phyloP scores from a whole-genome alignment of 2,329 filamentous ascomycete genomes.

The Botryotinia globosa region DNA sequence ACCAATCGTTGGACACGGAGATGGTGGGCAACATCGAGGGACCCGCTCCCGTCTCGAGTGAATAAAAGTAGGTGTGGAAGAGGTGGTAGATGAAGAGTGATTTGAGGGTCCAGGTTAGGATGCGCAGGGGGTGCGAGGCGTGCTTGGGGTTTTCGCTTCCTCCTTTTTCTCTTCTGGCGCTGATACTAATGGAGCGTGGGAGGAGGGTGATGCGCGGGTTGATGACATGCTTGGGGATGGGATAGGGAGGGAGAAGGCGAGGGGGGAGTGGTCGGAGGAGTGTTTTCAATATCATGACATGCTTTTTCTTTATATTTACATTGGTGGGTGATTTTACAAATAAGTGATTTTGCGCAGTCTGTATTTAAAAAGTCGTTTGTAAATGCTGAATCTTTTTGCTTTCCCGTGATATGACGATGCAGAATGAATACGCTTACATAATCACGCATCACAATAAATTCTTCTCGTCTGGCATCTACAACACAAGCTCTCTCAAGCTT shows the following conservation, averaged over 20 bases:
- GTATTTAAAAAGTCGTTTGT: background rate
- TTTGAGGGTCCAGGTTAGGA: slow-evolving; percentile 48
- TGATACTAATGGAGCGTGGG: slow-evolving; percentile 16
- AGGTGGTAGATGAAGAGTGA: slow-evolving; percentile 50
- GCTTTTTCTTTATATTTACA: background rate
- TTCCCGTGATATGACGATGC: slow-evolving; percentile 9
- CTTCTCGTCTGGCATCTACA: background rate
- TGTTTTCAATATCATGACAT: slow-evolving; percentile 23
- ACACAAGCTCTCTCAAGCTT: background rate
- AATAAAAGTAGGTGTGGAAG: slow-evolving; percentile 59
- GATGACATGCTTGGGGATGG: slow-evolving; percentile 16
- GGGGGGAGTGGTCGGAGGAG: background rate
- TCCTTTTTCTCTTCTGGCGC: background rate
- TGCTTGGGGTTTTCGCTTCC: slow-evolving; percentile 21
- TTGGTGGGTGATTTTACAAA: too few relatives aligned
- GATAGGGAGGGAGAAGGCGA: background rate
- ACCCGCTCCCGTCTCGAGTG: slow-evolving; percentile 59
- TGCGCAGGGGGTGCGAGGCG: slow-evolving; percentile 40
- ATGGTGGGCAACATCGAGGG: slow-evolving; percentile 91
- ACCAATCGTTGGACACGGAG: slow-evolving; percentile 60
- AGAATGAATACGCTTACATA: slow-evolving; percentile 12
- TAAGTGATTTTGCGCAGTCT: background rate
- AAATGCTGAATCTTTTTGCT: background rate
- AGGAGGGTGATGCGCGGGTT: background rate
- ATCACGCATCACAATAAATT: slow-evolving; percentile 1